Evolutionary conservation across 2,329 filamentous ascomycete genomes (phyloP).

Genomic region (Sordariomycetes sp.): DNA sequence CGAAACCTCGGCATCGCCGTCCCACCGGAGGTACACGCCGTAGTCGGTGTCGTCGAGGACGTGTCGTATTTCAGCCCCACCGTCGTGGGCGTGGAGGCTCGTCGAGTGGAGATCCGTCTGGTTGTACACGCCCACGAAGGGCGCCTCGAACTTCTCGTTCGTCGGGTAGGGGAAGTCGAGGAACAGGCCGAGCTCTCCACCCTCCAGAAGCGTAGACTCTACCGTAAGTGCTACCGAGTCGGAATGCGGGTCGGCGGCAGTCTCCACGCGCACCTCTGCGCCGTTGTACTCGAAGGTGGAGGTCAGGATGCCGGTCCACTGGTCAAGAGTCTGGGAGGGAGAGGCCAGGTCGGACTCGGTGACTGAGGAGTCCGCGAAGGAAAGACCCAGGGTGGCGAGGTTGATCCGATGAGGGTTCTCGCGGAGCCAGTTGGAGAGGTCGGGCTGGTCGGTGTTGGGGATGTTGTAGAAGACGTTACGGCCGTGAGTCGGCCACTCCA

Average conservation of each 20-base stretch:
- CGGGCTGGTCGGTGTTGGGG: constrained; percentile 21
- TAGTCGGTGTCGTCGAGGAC: constrained; percentile 20
- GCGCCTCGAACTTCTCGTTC: constrained; percentile 30
- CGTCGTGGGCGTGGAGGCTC: neutral
- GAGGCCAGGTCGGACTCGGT: constrained; percentile 15
- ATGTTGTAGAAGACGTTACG: constrained; percentile 26
- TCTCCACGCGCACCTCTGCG: constrained; percentile 20
- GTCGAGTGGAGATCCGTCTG: neutral
- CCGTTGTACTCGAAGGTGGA: constrained; percentile 23
- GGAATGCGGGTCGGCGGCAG: constrained; percentile 24
- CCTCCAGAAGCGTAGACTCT: constrained; percentile 20
- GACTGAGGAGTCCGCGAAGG: constrained; percentile 15
- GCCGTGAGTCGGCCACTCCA: constrained; percentile 20
- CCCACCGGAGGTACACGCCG: constrained; percentile 21
- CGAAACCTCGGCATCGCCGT: neutral
- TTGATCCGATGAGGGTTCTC: constrained; percentile 34
- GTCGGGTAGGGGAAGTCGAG: constrained; percentile 31
- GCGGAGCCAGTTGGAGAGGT: constrained; percentile 39
- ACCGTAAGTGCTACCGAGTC: constrained; percentile 25
- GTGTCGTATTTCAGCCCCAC: neutral
- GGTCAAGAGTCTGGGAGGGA: constrained; percentile 19
- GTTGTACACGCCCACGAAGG: constrained; percentile 28
- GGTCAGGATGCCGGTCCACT: constrained; percentile 26
- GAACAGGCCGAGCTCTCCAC: constrained; percentile 22
- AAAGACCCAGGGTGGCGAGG: constrained; percentile 28